Conservation (phyloP, 2,329 filamentous ascomycete species). For the Talaromyces sp. region DNA sequence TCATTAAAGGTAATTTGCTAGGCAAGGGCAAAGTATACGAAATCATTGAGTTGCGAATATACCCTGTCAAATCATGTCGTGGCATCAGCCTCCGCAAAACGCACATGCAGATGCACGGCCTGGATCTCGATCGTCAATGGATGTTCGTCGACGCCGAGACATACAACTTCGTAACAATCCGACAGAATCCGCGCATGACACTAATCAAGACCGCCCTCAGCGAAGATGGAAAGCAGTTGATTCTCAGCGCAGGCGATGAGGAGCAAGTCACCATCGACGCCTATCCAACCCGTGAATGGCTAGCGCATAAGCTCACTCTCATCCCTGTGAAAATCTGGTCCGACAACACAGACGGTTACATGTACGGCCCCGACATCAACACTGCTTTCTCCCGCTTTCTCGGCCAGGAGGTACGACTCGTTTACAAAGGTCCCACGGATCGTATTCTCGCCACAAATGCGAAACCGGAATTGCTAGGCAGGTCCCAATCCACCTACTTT, state of each 20-base stretch:
- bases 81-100: conserved; percentile 55
- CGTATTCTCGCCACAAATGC: conserved; percentile 56
- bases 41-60: conserved; percentile 49
- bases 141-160: conserved; percentile 59
- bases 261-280: conserved; percentile 52
- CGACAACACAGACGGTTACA: conserved; percentile 54
- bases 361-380: conserved; percentile 53
- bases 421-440: conserved; percentile 60
- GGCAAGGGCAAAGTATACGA: conserved; percentile 20
- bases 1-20: background rate
- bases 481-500: conserved; percentile 53
- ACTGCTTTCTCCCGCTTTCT: conserved; percentile 55
- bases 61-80: conserved; percentile 65
- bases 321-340: conserved; percentile 57
- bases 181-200: conserved; percentile 59
- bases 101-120: conserved; percentile 52
- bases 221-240: conserved; percentile 43
- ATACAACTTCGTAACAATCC: conserved; percentile 60
- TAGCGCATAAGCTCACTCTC: conserved; percentile 51
- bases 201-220: conserved; percentile 55
- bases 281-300: conserved; percentile 53
- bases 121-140: conserved; percentile 62
- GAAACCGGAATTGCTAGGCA: conserved; percentile 52
- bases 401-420: conserved; percentile 52
- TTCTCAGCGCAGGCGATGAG: conserved; percentile 26